Evolutionary conservation across 768 basidiomycete genomes (phyloP).

Genomic region (Mrakia blollopis): DNA sequence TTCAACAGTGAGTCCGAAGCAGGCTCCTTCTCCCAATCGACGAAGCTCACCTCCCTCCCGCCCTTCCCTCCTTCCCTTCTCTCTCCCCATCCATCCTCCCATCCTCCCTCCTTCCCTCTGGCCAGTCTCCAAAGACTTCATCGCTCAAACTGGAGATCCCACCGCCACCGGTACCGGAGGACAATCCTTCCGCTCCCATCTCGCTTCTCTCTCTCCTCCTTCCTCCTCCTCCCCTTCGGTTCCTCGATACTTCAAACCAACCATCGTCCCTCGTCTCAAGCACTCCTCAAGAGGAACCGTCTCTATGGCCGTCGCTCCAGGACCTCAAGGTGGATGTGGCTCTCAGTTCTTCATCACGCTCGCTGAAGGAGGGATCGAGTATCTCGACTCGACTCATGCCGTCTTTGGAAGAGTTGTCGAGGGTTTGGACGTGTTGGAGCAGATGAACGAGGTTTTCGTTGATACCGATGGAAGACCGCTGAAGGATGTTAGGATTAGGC

Average conservation of each 20-base stretch:
- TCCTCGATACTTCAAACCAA: slow-evolving; percentile 78
- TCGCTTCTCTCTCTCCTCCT: slow-evolving; percentile 45
- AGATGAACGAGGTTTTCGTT: slow-evolving; percentile 83
- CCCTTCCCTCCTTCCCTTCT: neutral
- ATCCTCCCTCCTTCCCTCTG: slow-evolving; percentile 1
- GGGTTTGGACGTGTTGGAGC: slow-evolving; percentile 83
- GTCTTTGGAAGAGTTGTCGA: slow-evolving; percentile 96
- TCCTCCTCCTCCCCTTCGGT: slow-evolving; percentile 48
- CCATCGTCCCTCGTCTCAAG: slow-evolving; percentile 53
- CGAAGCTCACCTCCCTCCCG: slow-evolving; percentile 1
- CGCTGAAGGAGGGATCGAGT: slow-evolving; percentile 73
- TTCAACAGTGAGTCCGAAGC: slow-evolving; percentile 81
- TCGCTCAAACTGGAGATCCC: slow-evolving; percentile 95
- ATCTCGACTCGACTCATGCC: slow-evolving; percentile 88
- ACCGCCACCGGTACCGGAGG: slow-evolving; percentile 92
- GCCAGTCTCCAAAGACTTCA: slow-evolving; percentile 95
- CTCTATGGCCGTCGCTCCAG: slow-evolving; percentile 95
- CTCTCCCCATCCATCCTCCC: slow-evolving; percentile 62
- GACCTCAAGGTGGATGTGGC: slow-evolving; percentile 67
- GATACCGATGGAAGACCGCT: slow-evolving; percentile 85
- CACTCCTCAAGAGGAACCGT: slow-evolving; percentile 81
- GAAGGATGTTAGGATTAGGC: slow-evolving; percentile 89
- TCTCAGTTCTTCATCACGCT: slow-evolving; percentile 97
- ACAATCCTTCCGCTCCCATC: slow-evolving; percentile 76
- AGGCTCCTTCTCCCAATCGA: no score